phyloP scores from a whole-genome alignment of 2,329 filamentous ascomycete species.

The Endoconidiophora laricicola region DNA sequence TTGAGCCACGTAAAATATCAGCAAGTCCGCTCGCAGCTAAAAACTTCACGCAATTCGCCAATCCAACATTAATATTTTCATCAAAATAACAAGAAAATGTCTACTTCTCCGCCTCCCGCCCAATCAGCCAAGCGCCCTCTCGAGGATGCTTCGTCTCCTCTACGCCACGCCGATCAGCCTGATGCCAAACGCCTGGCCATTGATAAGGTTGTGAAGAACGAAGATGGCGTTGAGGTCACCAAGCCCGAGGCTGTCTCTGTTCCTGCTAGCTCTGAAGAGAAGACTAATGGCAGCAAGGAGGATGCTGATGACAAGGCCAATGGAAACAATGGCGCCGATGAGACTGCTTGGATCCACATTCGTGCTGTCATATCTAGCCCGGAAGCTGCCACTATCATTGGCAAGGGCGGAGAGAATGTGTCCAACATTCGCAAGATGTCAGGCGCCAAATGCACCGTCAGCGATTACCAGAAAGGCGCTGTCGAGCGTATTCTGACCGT shows the following conservation, averaged over 20 bases:
- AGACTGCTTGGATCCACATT: conserved; percentile 92
- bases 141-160: conserved; percentile 95
- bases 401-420: conserved; percentile 96
- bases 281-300: conserved; percentile 32
- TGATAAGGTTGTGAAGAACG: conserved; percentile 71
- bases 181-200: conserved; percentile 94
- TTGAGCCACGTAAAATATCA: background rate
- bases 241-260: conserved; percentile 24
- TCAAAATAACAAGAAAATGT: conserved; percentile 40
- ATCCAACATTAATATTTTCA: background rate
- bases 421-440: conserved; percentile 91
- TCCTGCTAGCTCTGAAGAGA: conserved; percentile 25
- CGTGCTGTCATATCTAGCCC: conserved; percentile 93
- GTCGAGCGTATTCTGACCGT: conserved; percentile 96
- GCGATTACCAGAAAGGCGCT: conserved; percentile 91
- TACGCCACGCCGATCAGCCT: conserved; percentile 77
- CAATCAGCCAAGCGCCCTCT: conserved; percentile 79
- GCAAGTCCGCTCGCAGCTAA: background rate
- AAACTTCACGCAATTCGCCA: background rate
- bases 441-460: conserved; percentile 95
- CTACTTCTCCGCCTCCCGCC: conserved; percentile 49
- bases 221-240: conserved; percentile 34
- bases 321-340: conserved; percentile 51
- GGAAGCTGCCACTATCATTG: conserved; percentile 93
- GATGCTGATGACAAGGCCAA: conserved; percentile 26